phyloP scores from a whole-genome alignment of 2,329 filamentous ascomycete genomes.

The Hypoxylon sp. region DNA sequence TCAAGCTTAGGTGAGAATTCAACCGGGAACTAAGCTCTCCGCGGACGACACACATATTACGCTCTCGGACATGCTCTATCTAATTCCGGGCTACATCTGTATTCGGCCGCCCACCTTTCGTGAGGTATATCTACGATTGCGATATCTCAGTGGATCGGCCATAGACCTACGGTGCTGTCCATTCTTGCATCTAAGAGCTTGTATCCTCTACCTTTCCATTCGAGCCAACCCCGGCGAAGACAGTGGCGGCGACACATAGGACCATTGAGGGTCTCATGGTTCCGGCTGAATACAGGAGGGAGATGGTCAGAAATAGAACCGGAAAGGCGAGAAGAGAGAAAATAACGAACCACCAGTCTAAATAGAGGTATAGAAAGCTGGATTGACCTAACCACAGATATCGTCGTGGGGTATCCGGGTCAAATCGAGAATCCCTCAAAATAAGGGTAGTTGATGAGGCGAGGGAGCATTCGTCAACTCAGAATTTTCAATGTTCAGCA shows the following conservation, averaged over 20 bases:
- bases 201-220: neutral
- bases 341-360: too few relatives aligned
- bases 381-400: neutral
- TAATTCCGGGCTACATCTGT: neutral
- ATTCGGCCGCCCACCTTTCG: neutral
- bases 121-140: too few relatives aligned
- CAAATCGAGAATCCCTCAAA: too few relatives aligned
- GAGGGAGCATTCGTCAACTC: too few relatives aligned
- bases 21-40: too few relatives aligned
- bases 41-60: too few relatives aligned
- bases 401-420: neutral
- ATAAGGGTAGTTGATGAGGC: too few relatives aligned
- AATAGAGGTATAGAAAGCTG: neutral
- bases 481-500: too few relatives aligned
- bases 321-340: neutral
- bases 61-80: neutral
- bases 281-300: neutral
- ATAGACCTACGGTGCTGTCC: neutral
- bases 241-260: neutral
- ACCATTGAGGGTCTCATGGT: neutral
- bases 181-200: neutral
- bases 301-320: neutral
- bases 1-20: conserved; percentile 60
- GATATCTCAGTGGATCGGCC: neutral
- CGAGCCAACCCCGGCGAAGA: neutral